Evolutionary conservation across 108 stramenopile species (phyloP).

Genomic region (Skeletonema grethae): DNA sequence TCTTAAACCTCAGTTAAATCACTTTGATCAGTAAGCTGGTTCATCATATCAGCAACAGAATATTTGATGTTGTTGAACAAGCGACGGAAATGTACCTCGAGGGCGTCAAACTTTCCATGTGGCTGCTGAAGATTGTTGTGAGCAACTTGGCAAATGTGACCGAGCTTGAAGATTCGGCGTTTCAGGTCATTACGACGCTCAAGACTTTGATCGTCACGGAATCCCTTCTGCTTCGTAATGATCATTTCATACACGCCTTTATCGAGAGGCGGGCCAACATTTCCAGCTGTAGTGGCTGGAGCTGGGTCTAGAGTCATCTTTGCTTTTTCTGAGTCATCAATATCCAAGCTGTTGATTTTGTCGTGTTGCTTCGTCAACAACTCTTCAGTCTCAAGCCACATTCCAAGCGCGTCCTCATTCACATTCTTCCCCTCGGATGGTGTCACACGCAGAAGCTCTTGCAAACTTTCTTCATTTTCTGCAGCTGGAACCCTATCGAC

Average conservation of each 20-base stretch:
- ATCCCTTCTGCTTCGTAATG: conserved; percentile 86
- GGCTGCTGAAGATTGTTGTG: conserved; percentile 94
- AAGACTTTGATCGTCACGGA: conserved; percentile 73
- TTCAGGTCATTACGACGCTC: conserved; percentile 89
- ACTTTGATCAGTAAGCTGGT: conserved; percentile 84
- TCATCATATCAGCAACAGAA: conserved; percentile 93
- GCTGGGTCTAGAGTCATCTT: conserved; percentile 68
- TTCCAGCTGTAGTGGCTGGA: conserved; percentile 47
- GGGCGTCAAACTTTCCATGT: conserved; percentile 76
- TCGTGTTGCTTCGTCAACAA: conserved; percentile 59
- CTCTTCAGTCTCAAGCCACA: conserved; percentile 85
- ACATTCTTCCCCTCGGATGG: conserved; percentile 61
- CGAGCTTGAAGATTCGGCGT: conserved; percentile 84
- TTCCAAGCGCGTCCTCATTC: conserved; percentile 68
- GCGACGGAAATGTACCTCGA: conserved; percentile 85
- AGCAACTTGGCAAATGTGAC: conserved; percentile 82
- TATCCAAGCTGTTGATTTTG: conserved; percentile 67
- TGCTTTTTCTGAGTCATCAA: conserved; percentile 76
- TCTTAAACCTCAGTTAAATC: conserved; percentile 83
- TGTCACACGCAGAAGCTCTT: conserved; percentile 71
- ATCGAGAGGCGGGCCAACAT: conserved; percentile 77
- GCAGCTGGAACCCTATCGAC: conserved; percentile 77
- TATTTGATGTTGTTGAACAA: conserved; percentile 90
- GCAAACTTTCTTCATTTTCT: conserved; percentile 83
- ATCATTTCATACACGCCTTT: conserved; percentile 92